These are phyloP conservation scores for Cryptococcus jaspeensis DNA, from an alignment of 1,284 basidiomycete species.

Conservation along the genomic window DNA sequence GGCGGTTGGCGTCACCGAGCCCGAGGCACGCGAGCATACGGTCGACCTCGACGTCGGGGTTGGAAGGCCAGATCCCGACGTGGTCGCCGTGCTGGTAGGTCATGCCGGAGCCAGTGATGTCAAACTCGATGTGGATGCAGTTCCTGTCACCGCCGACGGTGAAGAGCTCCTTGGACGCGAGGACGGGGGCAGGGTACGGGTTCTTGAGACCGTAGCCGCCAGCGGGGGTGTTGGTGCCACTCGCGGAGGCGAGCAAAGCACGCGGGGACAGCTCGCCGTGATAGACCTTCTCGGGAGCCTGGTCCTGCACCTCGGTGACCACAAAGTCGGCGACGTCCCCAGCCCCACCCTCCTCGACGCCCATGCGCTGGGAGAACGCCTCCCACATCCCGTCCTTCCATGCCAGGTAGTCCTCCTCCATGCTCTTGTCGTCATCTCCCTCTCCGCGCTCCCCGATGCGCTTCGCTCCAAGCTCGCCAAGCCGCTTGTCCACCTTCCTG, in stretches of 20 bases:
- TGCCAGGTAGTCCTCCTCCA: slow-evolving; percentile 99
- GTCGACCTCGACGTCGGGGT: slow-evolving; percentile 87
- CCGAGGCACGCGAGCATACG: slow-evolving; percentile 84
- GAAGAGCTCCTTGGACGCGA: slow-evolving; percentile 80
- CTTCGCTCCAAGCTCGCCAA: slow-evolving; percentile 76
- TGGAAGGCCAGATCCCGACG: slow-evolving; percentile 94
- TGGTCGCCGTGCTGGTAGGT: slow-evolving; percentile 99
- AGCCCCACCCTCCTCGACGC: slow-evolving; percentile 92
- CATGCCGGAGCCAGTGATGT: slow-evolving; percentile 91
- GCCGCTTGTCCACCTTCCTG: slow-evolving; percentile 70
- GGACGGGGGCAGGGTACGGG: slow-evolving; percentile 85
- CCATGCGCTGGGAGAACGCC: slow-evolving; percentile 73
- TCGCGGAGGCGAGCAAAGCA: slow-evolving; percentile 59
- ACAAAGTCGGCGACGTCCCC: slow-evolving; percentile 94
- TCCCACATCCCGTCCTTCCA: slow-evolving; percentile 99
- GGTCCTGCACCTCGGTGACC: slow-evolving; percentile 72
- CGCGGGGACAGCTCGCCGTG: slow-evolving; percentile 88
- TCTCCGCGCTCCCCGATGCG: slow-evolving; percentile 90
- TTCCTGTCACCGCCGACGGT: slow-evolving; percentile 71
- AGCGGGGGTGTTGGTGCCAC: slow-evolving; percentile 57
- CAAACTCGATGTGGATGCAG: slow-evolving; percentile 93
- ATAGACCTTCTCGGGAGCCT: slow-evolving; percentile 80
- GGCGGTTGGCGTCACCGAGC: slow-evolving; percentile 65
- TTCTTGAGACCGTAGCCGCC: slow-evolving; percentile 79
- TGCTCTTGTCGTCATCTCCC: slow-evolving; percentile 98